These are phyloP conservation scores for Talaromyces proteolyticus DNA, from an alignment of 495 filamentous ascomycete species.

Conservation along the genomic window DNA sequence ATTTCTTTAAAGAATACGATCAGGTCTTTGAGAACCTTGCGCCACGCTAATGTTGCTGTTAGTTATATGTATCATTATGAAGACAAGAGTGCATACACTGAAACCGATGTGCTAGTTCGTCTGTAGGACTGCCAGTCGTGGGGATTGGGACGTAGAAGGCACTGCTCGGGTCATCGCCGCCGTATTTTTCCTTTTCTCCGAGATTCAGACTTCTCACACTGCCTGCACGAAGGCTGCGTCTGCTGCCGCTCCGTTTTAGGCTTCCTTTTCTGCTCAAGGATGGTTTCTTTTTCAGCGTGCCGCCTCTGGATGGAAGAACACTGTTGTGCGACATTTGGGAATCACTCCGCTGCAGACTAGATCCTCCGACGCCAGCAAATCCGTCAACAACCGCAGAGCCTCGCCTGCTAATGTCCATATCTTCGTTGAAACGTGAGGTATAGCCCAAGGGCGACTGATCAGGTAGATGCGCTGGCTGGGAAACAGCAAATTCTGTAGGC, in stretches of 20 bases:
- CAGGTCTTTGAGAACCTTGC: constrained; percentile 90
- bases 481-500: constrained; percentile 26
- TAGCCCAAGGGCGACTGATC: constrained; percentile 39
- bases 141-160: constrained; percentile 86
- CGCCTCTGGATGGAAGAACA: constrained; percentile 57
- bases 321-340: constrained; percentile 48
- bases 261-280: constrained; percentile 69
- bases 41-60: constrained; percentile 62
- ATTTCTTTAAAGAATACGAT: constrained; percentile 94
- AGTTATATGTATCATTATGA: not conserved
- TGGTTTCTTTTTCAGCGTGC: constrained; percentile 80
- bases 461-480: constrained; percentile 19
- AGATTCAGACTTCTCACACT: constrained; percentile 72
- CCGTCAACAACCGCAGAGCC: constrained; percentile 54
- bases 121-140: constrained; percentile 80
- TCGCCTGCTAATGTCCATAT: constrained; percentile 64
- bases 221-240: constrained; percentile 67
- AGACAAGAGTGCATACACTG: constrained; percentile 54
- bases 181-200: constrained; percentile 53
- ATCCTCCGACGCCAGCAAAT: constrained; percentile 31
- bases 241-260: constrained; percentile 73
- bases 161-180: constrained; percentile 69
- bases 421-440: constrained; percentile 58
- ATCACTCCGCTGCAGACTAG: constrained; percentile 36
- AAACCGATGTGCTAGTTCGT: constrained; percentile 83